Conservation (phyloP, 1,284 basidiomycete species). For the Kwoniella shivajii region DNA sequence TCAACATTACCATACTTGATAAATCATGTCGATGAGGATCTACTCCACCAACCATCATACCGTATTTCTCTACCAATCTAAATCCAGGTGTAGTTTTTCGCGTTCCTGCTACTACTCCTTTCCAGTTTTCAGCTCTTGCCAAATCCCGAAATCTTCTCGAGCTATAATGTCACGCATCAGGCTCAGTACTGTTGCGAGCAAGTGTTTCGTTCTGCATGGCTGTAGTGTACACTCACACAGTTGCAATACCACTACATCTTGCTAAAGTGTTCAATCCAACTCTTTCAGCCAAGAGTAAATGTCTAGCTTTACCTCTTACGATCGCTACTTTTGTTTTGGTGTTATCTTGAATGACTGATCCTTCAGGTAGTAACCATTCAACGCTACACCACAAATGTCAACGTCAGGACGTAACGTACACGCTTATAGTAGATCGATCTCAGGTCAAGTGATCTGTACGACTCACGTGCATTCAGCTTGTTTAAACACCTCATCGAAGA, state of each 20-base stretch:
- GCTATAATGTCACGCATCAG: too few relatives aligned
- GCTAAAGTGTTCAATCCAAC: conserved; percentile 93
- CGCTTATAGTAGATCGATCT: not conserved
- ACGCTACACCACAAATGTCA: conserved; percentile 62
- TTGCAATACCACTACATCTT: conserved; percentile 94
- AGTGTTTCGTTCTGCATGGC: too few relatives aligned
- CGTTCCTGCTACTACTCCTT: conserved; percentile 90
- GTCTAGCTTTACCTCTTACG: conserved; percentile 83
- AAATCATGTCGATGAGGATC: conserved; percentile 96
- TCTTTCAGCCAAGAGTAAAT: conserved; percentile 90
- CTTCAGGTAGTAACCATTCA: conserved; percentile 89
- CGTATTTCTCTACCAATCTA: conserved; percentile 96
- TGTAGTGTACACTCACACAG: conserved; percentile 64
- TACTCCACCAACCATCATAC: conserved; percentile 96
- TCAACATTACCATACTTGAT: conserved; percentile 99
- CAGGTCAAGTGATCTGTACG: not conserved
- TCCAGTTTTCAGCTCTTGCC: conserved; percentile 77
- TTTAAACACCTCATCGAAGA: conserved; percentile 90
- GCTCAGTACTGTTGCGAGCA: too few relatives aligned
- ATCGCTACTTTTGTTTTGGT: conserved; percentile 80
- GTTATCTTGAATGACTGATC: conserved; percentile 71
- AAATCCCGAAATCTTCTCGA: conserved; percentile 71
- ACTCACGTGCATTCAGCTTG: conserved; percentile 88
- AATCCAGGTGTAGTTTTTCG: conserved; percentile 99
- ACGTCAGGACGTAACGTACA: not conserved